These are phyloP conservation scores for Exutisphaerella laricina DNA, from an alignment of 2,329 filamentous ascomycete genomes.

Conservation along the genomic window DNA sequence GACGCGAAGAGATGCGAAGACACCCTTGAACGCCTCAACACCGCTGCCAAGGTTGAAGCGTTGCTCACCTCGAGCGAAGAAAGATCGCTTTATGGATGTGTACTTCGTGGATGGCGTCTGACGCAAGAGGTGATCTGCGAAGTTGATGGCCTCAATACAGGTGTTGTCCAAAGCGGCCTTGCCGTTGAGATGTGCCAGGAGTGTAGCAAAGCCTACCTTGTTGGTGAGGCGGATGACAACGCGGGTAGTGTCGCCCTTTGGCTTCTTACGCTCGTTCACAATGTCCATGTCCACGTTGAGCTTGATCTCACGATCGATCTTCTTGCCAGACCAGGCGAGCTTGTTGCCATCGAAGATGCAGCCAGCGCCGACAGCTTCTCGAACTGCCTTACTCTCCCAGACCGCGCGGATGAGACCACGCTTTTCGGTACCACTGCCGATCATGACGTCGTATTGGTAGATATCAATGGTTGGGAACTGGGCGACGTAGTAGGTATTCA, in stretches of 20 bases:
- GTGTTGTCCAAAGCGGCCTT: conserved; percentile 56
- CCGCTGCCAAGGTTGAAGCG: conserved; percentile 54
- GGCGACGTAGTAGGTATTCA: conserved; percentile 72
- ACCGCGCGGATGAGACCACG: conserved; percentile 65
- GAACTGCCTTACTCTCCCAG: conserved; percentile 62
- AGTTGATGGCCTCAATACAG: conserved; percentile 77
- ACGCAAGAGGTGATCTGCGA: conserved; percentile 83
- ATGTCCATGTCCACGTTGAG: conserved; percentile 67
- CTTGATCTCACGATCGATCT: conserved; percentile 30
- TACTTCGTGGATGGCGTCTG: conserved; percentile 66
- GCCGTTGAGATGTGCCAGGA: conserved; percentile 62
- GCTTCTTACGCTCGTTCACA: conserved; percentile 48
- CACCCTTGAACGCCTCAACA: conserved; percentile 78
- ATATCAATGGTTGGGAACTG: conserved; percentile 57
- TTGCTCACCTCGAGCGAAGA: conserved; percentile 59
- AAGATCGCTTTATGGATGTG: conserved; percentile 71
- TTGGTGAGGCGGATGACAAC: conserved; percentile 61
- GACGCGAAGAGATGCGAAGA: conserved; percentile 78
- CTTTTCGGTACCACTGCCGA: conserved; percentile 60
- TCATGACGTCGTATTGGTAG: conserved; percentile 71
- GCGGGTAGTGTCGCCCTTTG: conserved; percentile 46
- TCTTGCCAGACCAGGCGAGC: conserved; percentile 67
- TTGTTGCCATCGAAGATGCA: conserved; percentile 81
- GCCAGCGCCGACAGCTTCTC: conserved; percentile 48
- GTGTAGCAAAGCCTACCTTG: conserved; percentile 60